These are phyloP conservation scores for Penicillium sp. DNA, from an alignment of 2,329 filamentous ascomycete genomes.

Conservation along the genomic window DNA sequence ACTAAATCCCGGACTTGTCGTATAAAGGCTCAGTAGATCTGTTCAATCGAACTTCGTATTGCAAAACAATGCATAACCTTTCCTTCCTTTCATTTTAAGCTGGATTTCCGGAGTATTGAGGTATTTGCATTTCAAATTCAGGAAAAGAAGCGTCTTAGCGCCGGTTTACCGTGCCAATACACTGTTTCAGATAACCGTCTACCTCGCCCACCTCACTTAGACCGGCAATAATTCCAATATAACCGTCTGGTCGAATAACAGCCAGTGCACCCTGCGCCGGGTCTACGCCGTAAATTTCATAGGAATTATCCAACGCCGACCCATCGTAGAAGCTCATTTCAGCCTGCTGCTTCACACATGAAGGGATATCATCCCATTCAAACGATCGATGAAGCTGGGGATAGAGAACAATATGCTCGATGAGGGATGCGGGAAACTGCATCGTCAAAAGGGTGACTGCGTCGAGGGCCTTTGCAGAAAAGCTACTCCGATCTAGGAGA, in stretches of 20 bases:
- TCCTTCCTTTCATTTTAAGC: too few species aligned
- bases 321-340: conserved; percentile 38
- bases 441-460: conserved; percentile 18
- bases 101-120: too few species aligned
- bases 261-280: conserved; percentile 28
- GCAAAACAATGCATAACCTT: too few species aligned
- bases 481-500: conserved; percentile 28
- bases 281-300: conserved; percentile 36
- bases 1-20: too few species aligned
- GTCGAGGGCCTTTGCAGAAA: conserved; percentile 25
- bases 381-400: conserved; percentile 25
- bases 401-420: conserved; percentile 37
- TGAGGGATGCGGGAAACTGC: conserved; percentile 21
- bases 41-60: too few species aligned
- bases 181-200: too few species aligned
- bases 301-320: conserved; percentile 32
- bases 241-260: conserved; percentile 40
- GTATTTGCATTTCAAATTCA: too few species aligned
- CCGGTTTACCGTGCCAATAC: too few species aligned
- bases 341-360: conserved; percentile 28
- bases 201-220: too few species aligned
- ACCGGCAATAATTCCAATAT: conserved; percentile 30
- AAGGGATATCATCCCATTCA: conserved; percentile 30
- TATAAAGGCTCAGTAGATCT: too few species aligned
- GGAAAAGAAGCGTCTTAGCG: too few species aligned